phyloP scores from a whole-genome alignment of 2,329 filamentous ascomycete genomes.

The Tricladium varicosporioides region DNA sequence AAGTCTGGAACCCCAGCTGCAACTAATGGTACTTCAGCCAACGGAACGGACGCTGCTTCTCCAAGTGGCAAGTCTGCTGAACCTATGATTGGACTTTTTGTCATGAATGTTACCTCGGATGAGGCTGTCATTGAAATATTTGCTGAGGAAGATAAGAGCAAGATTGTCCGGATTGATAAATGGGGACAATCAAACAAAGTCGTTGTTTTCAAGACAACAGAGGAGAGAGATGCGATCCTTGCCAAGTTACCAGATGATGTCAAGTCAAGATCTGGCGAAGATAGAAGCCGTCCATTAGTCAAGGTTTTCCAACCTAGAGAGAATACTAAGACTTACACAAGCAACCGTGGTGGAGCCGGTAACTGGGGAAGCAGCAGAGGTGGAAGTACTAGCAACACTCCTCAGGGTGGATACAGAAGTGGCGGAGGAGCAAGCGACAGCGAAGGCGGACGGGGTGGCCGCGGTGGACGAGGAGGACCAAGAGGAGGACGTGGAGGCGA shows the following conservation, averaged over 20 bases:
- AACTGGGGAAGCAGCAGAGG: conserved; percentile 68
- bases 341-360: conserved; percentile 62
- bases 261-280: conserved; percentile 67
- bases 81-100: conserved; percentile 76
- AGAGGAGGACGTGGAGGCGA: conserved; percentile 53
- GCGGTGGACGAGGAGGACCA: conserved; percentile 56
- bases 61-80: conserved; percentile 59
- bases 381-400: conserved; percentile 50
- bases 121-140: conserved; percentile 83
- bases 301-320: conserved; percentile 77
- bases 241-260: conserved; percentile 71
- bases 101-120: conserved; percentile 80
- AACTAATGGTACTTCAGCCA: conserved; percentile 51
- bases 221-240: conserved; percentile 80
- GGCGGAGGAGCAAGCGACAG: conserved; percentile 75
- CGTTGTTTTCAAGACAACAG: conserved; percentile 75
- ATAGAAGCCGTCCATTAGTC: conserved; percentile 76
- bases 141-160: conserved; percentile 75
- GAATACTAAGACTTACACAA: conserved; percentile 50
- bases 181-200: conserved; percentile 79
- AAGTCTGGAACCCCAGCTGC: conserved; percentile 43
- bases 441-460: conserved; percentile 53
- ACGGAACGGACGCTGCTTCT: conserved; percentile 50
- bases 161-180: conserved; percentile 77
- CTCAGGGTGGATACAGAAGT: conserved; percentile 77